A percentile compares a stretch with the other conserved stretches of the same genome.
Evolutionary conservation across 495 filamentous ascomycete species (phyloP).

Genomic region (Xylaria sp.): DNA sequence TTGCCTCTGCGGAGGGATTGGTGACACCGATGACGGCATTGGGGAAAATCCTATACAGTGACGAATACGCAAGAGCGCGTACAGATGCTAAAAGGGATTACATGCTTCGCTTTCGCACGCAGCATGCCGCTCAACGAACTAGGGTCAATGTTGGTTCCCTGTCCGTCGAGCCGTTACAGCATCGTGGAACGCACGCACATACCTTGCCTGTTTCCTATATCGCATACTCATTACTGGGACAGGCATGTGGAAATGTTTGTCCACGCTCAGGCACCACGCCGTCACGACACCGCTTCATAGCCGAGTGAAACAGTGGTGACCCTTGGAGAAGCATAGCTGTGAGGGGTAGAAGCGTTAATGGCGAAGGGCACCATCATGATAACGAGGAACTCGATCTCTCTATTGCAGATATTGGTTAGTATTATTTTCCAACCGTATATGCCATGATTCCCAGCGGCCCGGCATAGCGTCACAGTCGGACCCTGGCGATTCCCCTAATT

Average conservation of each 20-base stretch:
- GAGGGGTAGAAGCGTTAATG: slow-evolving; percentile 20
- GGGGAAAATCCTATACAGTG: background rate
- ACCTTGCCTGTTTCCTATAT: slow-evolving; percentile 18
- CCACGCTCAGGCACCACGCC: slow-evolving; percentile 18
- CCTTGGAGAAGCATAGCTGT: slow-evolving; percentile 16
- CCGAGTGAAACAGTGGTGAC: slow-evolving; percentile 22
- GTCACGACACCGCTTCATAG: slow-evolving; percentile 21
- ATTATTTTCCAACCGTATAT: slow-evolving; percentile 3
- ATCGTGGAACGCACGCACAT: slow-evolving; percentile 18
- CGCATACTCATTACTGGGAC: slow-evolving; percentile 9
- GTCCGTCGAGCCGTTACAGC: slow-evolving; percentile 23
- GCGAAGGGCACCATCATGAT: background rate
- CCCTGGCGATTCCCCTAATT: background rate
- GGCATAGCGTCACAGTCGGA: slow-evolving; percentile 18
- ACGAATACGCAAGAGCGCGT: slow-evolving; percentile 9
- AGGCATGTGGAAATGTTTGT: slow-evolving; percentile 12
- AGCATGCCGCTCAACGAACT: background rate
- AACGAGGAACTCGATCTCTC: slow-evolving; percentile 11
- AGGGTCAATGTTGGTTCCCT: slow-evolving; percentile 18
- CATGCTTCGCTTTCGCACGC: background rate
- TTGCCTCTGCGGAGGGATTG: background rate
- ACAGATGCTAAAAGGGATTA: slow-evolving; percentile 16
- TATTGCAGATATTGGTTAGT: background rate
- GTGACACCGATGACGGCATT: slow-evolving; percentile 23
- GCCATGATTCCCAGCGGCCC: slow-evolving; percentile 11